Percentiles rank a stretch among this genome's conserved stretches.
Conservation (phyloP, 352 stramenopile species). For the Globisporangium sylvaticum region DNA sequence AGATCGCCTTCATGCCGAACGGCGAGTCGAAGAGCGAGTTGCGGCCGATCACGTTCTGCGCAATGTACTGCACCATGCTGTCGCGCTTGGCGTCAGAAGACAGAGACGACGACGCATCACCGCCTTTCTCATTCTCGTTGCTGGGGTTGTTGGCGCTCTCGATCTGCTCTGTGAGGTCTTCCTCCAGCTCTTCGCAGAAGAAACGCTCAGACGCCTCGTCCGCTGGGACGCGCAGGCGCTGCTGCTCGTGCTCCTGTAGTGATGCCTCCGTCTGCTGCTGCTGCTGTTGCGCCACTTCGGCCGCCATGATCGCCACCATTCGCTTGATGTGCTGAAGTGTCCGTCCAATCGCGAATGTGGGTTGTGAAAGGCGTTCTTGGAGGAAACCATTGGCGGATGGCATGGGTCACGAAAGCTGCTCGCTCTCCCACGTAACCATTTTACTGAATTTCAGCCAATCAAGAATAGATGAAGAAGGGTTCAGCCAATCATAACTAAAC, state of each 20-base stretch:
- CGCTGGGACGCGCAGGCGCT: neutral
- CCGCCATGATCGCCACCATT: constrained; percentile 13
- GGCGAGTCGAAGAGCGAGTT: constrained; percentile 53
- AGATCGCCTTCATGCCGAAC: constrained; percentile 72
- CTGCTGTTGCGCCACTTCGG: neutral
- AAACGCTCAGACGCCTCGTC: constrained; percentile 31
- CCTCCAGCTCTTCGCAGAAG: constrained; percentile 80
- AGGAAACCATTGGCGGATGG: neutral
- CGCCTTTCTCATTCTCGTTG: constrained; percentile 5
- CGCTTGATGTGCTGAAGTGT: neutral
- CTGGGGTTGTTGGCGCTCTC: constrained; percentile 18
- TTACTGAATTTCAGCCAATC: neutral
- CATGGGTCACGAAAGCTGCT: neutral
- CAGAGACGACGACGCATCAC: neutral
- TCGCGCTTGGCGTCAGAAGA: constrained; percentile 12
- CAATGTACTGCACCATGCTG: constrained; percentile 30
- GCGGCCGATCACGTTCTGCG: constrained; percentile 45
- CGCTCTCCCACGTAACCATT: neutral
- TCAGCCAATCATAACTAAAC: neutral
- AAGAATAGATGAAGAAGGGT: neutral
- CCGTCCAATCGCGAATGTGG: neutral
- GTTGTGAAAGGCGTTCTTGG: neutral
- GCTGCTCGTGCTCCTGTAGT: neutral
- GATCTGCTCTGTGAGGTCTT: constrained; percentile 49
- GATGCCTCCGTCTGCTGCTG: neutral